A percentile compares a stretch with the other conserved stretches of the same genome.
phyloP scores from a whole-genome alignment of 2,329 filamentous ascomycete genomes.

The Ophiostoma sp. region DNA sequence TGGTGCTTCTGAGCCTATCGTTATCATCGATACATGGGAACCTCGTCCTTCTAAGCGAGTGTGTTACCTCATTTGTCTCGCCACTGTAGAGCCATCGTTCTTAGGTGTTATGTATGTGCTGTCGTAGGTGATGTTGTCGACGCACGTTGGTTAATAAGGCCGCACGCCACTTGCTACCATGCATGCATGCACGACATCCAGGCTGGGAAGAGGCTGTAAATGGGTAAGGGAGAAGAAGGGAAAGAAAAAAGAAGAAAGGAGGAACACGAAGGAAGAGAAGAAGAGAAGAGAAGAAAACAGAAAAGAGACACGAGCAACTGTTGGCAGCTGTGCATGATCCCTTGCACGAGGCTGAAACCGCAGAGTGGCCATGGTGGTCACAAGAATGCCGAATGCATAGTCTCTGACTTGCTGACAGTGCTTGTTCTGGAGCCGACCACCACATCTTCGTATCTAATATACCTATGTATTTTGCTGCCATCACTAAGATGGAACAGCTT shows the following conservation, averaged over 20 bases:
- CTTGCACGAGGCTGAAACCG: slow-evolving; percentile 4
- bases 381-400: background rate
- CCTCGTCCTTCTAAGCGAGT: no score
- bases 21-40: no score
- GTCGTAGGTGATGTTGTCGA: no score
- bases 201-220: background rate
- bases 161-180: no score
- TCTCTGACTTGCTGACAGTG: no score
- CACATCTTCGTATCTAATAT: background rate
- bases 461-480: background rate
- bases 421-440: no score
- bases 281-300: background rate
- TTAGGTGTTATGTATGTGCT: no score
- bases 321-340: slow-evolving; percentile 4
- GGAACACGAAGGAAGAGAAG: background rate
- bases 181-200: no score
- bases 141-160: background rate
- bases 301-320: background rate
- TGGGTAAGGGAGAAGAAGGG: background rate
- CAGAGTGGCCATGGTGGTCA: background rate
- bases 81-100: no score
- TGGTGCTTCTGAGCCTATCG: no score
- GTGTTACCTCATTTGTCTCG: no score
- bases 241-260: background rate
- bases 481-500: background rate